Conservation (phyloP, 805 yeast species). For the Sugiyamaella americana region DNA sequence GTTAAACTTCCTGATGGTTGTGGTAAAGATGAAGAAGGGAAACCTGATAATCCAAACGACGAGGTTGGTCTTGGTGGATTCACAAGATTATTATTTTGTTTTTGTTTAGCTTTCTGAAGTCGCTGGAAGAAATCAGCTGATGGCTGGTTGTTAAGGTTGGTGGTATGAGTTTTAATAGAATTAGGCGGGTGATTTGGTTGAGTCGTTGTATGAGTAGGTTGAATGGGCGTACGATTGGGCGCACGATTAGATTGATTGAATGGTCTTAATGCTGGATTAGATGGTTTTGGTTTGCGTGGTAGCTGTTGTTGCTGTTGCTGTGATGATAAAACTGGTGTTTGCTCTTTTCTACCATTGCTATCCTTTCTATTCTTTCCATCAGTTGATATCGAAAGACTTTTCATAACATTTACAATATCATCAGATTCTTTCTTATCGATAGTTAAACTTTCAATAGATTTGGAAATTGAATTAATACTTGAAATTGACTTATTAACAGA, state of each 20-base stretch:
- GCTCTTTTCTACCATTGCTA: background rate
- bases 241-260: background rate
- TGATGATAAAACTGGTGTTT: background rate
- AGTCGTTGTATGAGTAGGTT: background rate
- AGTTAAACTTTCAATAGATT: no score
- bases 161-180: background rate
- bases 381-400: background rate
- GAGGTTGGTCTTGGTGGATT: background rate
- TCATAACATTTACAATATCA: background rate
- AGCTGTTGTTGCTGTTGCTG: background rate
- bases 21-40: background rate
- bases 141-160: background rate
- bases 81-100: slow-evolving; percentile 4
- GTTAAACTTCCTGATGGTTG: background rate
- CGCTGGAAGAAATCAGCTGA: slow-evolving; percentile 4
- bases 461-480: no score
- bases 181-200: background rate
- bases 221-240: no score
- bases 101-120: slow-evolving; percentile 2
- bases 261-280: background rate
- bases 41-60: background rate
- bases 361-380: background rate
- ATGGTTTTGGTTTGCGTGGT: background rate
- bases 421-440: background rate
- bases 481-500: no score